Evolutionary conservation across 2,329 filamentous ascomycete genomes (phyloP), one percentile per base, ranked within the genome.

Genomic region (Leptographium procerum): DNA sequence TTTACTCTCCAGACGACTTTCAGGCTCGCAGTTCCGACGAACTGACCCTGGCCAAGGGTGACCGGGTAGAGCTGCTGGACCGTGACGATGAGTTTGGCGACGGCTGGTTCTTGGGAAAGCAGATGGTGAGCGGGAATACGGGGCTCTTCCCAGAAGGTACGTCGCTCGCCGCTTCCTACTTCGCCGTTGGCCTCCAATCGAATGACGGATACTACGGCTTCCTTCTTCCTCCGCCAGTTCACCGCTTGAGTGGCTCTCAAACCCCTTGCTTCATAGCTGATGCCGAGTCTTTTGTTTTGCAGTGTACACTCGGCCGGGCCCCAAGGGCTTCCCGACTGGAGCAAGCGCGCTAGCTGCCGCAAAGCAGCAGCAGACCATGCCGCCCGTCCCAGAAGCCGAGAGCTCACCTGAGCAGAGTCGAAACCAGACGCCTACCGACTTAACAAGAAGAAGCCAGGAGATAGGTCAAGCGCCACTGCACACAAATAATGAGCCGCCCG

Each of bases 21-120:
- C 78, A 85, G 65, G 91, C 92, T 59, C 85, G 94, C 65, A 95
- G 91, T 71, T 87, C 89, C 59, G 94, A 99, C 73, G 94, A 99
- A 77, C 79, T 99, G 68, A 95, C 84, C 65, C 79, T 99, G 64
- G 78, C 83, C 58, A 95, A 95, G 68, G 91, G 88, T 65, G 88
- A 94, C 67, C 84, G 87, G 63, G 86, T 95, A 61, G 87, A 92
- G 74, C 75, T 95, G 62, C 83, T 92, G 63, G 89, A 94, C 73
- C 82, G 88, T 66, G 89, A 94, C 69, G 89, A 94, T 70, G 89
- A 94, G 69, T 95, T 94, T 70, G 88, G 88, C 61, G 89, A 95
- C 71, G 89, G 89, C 57, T 91, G 88, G 89, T 95, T 88, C 69
- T 71, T 92, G 66, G 89, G 85, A 61, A 83, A 83, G 67, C 88